Percentiles rank a stretch among this genome's conserved stretches.
phyloP scores from a whole-genome alignment of 2,329 filamentous ascomycete species.

The Fusarium transvaalense region DNA sequence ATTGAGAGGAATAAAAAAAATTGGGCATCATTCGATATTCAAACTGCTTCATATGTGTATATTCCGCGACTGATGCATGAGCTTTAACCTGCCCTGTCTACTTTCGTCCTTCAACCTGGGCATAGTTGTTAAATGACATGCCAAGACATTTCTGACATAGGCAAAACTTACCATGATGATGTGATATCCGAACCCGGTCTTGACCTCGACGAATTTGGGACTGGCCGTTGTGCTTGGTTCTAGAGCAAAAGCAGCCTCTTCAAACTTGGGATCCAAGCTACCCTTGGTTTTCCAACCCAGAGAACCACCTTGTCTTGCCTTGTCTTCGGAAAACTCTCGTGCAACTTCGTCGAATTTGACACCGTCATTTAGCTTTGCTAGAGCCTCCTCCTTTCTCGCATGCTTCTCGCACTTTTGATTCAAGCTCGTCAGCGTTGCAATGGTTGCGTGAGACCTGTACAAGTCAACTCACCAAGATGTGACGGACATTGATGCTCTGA shows the following conservation, averaged over 20 bases:
- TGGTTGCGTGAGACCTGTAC: neutral
- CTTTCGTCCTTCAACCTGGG: constrained; percentile 58
- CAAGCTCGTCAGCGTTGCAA: constrained; percentile 18
- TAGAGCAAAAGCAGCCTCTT: constrained; percentile 77
- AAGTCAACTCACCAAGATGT: constrained; percentile 69
- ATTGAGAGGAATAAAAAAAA: constrained; percentile 58
- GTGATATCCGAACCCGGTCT: constrained; percentile 83
- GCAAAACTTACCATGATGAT: constrained; percentile 76
- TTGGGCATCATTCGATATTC: constrained; percentile 50
- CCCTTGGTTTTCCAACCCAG: constrained; percentile 81
- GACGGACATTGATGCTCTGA: constrained; percentile 78
- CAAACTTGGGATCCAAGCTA: constrained; percentile 75
- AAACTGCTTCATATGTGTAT: constrained; percentile 11
- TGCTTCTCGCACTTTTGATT: constrained; percentile 75
- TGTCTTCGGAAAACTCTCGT: constrained; percentile 79
- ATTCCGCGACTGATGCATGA: neutral
- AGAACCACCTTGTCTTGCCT: constrained; percentile 76
- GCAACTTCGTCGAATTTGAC: constrained; percentile 82
- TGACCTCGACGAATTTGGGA: constrained; percentile 76
- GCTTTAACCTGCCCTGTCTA: constrained; percentile 37
- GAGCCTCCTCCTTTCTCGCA: constrained; percentile 80
- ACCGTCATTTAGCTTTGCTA: constrained; percentile 74
- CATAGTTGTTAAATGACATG: constrained; percentile 10
- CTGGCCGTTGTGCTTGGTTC: constrained; percentile 73
- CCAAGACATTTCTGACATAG: neutral